Evolutionary conservation across 2,329 filamentous ascomycete species (phyloP), one percentile per base, ranked within the genome.

Genomic region (Sarocladiaceae sp.): DNA sequence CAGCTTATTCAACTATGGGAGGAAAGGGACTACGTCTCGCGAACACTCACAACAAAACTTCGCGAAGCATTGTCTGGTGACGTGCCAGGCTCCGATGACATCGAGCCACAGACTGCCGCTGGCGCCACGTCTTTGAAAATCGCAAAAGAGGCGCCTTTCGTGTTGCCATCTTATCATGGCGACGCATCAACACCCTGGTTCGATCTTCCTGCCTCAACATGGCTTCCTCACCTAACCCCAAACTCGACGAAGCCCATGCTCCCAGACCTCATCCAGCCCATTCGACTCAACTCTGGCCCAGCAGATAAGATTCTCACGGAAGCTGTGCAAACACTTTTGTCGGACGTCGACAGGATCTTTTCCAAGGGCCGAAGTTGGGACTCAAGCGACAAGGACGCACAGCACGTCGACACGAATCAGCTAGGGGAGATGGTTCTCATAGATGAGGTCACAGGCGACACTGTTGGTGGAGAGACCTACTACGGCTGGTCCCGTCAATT

Each of bases 401-500:
- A 68, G 2, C 58, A 70, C 4, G 63, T 72, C n/a, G 82, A 88
- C 50, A 66, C 91, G n/a, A 83, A 88, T 56, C 80, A 83, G 51
- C 70, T 93, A 47, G 88, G 88, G 10, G 83, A 93, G 58, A 65
- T 74, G 13, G 68, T 88, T 43, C 66, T 81, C 15, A 60, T 78
- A 3, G 80, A 88, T 53, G 78, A 83, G 51, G 66, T 78, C n/a
- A 83, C 78, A 0, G 82, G 82, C 1, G 78, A 84, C 3, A 65
- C 82, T 2, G 59, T 82, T 6, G 71, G 73, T 6, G 82, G 82
- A 1, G 82, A 87, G 50, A 87, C 85, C 1, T 94, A 94, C 60
- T 94, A 94, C 58, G 89, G 88, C 48, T 95, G 89, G 89, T 91
- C 88, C 4, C 75, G 78, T 31, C 69, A 70, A 1, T 93, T 95